Conservation (phyloP, 306 rosid species). For the Senna siamea region DNA sequence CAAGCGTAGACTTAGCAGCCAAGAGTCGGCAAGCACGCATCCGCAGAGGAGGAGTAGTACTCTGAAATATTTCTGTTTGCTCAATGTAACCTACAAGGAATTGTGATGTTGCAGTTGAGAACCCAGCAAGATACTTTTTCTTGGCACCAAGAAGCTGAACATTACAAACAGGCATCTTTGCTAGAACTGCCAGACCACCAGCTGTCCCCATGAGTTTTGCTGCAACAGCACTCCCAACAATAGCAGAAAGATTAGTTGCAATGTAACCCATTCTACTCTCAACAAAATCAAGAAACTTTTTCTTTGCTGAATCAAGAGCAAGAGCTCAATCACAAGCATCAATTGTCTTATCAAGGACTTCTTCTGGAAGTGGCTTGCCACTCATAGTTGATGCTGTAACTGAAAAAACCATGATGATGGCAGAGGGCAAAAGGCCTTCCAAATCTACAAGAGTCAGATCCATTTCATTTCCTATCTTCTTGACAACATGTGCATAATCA, state of each 20-base stretch:
- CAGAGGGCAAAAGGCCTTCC: slow-evolving; percentile 93
- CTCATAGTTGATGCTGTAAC: slow-evolving; percentile 97
- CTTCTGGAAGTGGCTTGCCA: slow-evolving; percentile 97
- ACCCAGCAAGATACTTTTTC: slow-evolving; percentile 92
- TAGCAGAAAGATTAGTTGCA: slow-evolving; percentile 92
- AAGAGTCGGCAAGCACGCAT: slow-evolving; percentile 89
- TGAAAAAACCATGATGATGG: slow-evolving; percentile 93
- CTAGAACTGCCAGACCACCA: slow-evolving; percentile 77
- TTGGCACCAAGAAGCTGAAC: slow-evolving; percentile 99
- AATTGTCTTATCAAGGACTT: slow-evolving; percentile 70
- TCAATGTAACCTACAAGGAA: slow-evolving; percentile 90
- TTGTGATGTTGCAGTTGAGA: slow-evolving; percentile 93
- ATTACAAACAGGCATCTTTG: slow-evolving; percentile 99
- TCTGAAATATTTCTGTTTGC: slow-evolving; percentile 88
- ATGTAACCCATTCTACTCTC: slow-evolving; percentile 98
- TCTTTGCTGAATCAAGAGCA: slow-evolving; percentile 81
- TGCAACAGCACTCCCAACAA: slow-evolving; percentile 94
- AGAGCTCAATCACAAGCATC: slow-evolving; percentile 99
- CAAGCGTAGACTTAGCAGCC: slow-evolving; percentile 89
- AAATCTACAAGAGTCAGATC: slow-evolving; percentile 93
- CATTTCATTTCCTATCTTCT: slow-evolving; percentile 94
- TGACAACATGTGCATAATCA: slow-evolving; percentile 96
- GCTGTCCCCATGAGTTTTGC: slow-evolving; percentile 98
- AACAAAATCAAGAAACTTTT: slow-evolving; percentile 89
- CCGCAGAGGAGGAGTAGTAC: slow-evolving; percentile 82